Conservation (phyloP, 495 filamentous ascomycete species). For the Tuber melanosporum region DNA sequence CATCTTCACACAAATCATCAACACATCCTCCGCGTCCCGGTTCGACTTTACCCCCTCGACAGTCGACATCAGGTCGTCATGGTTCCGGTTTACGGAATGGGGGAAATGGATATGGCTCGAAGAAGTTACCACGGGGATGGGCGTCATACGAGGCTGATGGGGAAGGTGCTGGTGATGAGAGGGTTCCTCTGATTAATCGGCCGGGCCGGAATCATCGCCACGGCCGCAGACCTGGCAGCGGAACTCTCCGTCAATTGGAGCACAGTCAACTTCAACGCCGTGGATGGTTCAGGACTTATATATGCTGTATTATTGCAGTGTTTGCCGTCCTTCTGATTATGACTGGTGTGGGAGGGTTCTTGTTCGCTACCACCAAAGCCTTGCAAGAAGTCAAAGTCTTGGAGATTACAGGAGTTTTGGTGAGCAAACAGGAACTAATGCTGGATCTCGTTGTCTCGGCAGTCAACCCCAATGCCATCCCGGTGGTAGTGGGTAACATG, state of each 20-base stretch:
- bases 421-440: constrained; percentile 92
- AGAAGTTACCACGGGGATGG: constrained; percentile 46
- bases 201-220: constrained; percentile 54
- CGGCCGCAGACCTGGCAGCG: constrained; percentile 52
- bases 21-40: constrained; percentile 43
- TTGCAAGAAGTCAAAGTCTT: constrained; percentile 67
- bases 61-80: constrained; percentile 42
- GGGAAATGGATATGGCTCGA: constrained; percentile 49
- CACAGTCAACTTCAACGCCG: constrained; percentile 61
- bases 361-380: constrained; percentile 85
- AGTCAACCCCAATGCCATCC: constrained; percentile 83
- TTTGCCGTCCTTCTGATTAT: constrained; percentile 69
- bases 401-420: constrained; percentile 79
- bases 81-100: constrained; percentile 32
- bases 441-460: constrained; percentile 83
- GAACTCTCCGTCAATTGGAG: constrained; percentile 65
- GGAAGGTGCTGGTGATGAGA: constrained; percentile 83
- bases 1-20: constrained; percentile 40
- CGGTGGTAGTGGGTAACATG: constrained; percentile 72
- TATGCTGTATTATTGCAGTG: constrained; percentile 68
- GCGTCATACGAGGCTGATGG: constrained; percentile 58
- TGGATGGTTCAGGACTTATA: constrained; percentile 63
- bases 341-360: constrained; percentile 73
- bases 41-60: constrained; percentile 36
- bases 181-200: constrained; percentile 68